Base-by-base conservation (phyloP, 2,329 filamentous ascomycete species). In the Cladosporium phlei region DNA sequence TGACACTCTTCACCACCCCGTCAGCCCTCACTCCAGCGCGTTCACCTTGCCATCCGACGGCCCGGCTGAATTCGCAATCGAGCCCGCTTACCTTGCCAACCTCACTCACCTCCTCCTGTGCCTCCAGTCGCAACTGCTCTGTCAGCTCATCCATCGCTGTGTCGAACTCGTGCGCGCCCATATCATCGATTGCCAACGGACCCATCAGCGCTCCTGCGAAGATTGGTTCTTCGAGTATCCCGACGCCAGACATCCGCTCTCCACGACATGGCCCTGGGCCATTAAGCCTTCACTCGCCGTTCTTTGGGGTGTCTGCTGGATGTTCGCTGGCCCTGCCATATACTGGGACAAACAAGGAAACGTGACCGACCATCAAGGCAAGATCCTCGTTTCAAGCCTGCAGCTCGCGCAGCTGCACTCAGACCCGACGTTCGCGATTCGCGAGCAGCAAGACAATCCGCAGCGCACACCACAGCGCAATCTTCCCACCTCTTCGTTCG, bases 31-130 rank as follows among this genome's bases (percentile, higher is more conserved):
- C 21, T 14, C 24, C 16, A 24, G 16, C 25, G 19, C 34, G 19
- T 25, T 24, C 35, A 14, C 43, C 10, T 14, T 16, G 8, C 33
- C 22, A 20, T 17, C 16, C 30, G 53, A n/a, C n/a, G n/a, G n/a
- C n/a, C n/a, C n/a, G n/a, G n/a, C n/a, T n/a, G n/a, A 58, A 21
- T 53, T 60, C 12, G 45, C 60, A 14, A 60, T 33, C 8, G 46
- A 50, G 12, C 14, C 65, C 27, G 62, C 52, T 8, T 52, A 43
- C 52, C 53, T 68, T 34, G 68, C 69, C 14, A 73, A 72, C 53
- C 66, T 72, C 47, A 62, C 69, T 52, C 67, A 72, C 51, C 48
- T 72, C 27, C 59, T 73, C 39, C 52, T 68, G 46, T 61, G 63
- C 45, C 58, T 71, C 14, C 61, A 61, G 39, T 39, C 63, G n/a